Evolutionary conservation across 148 eudicot genomes (phyloP).

Genomic region (Amaranthus hypochondriacus): DNA sequence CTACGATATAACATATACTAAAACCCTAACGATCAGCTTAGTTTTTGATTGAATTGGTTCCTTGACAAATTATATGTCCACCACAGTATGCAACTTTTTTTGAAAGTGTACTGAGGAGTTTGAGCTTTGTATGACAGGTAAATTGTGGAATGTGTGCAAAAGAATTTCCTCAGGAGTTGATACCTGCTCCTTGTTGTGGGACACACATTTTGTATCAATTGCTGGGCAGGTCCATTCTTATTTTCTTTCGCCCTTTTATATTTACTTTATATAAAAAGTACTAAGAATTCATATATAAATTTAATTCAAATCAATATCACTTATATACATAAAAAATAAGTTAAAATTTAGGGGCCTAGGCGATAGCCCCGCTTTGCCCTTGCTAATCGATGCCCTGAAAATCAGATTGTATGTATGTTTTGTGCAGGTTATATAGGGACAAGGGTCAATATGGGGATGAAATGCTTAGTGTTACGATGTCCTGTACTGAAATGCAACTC

Average conservation of each 20-base stretch:
- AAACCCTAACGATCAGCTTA: too few species aligned
- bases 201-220: conserved; percentile 15
- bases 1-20: too few species aligned
- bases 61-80: too few species aligned
- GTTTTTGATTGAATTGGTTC: too few species aligned
- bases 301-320: too few species aligned
- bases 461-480: conserved; percentile 10
- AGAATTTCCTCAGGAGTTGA: not conserved
- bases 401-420: not conserved
- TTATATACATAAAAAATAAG: too few species aligned
- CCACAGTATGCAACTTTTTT: not conserved
- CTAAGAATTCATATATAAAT: too few species aligned
- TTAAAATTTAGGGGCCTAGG: too few species aligned
- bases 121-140: conserved; percentile 13
- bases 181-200: conserved; percentile 8
- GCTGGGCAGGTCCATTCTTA: conserved; percentile 24
- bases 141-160: conserved; percentile 15
- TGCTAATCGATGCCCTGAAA: too few species aligned
- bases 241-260: not conserved
- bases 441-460: not conserved
- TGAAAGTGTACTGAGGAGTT: conserved; percentile 5
- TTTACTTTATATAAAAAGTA: too few species aligned
- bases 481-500: conserved; percentile 4
- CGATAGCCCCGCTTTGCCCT: too few species aligned
- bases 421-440: conserved; percentile 11